Evolutionary conservation across 208 protist species (phyloP).

Genomic region (Trichomonas vaginalis): DNA sequence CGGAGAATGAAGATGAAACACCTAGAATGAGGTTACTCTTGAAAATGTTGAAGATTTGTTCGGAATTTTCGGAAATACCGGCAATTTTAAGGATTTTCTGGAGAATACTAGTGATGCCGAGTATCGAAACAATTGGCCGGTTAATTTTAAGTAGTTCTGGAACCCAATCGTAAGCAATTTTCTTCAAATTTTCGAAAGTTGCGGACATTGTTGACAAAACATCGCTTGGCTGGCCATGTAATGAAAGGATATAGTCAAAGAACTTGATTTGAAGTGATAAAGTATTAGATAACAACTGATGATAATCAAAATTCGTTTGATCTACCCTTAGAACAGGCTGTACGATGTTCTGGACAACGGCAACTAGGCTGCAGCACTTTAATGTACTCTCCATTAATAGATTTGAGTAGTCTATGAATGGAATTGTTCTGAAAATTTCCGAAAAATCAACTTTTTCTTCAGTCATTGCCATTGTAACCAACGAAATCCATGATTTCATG

Average conservation of each 20-base stretch:
- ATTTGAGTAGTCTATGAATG: neutral
- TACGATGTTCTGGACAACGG: neutral
- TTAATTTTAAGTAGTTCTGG: neutral
- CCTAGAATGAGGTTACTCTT: neutral
- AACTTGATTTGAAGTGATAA: neutral
- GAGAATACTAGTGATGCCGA: neutral
- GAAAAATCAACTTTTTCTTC: neutral
- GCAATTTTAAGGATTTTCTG: too few species aligned
- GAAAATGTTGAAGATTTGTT: too few species aligned
- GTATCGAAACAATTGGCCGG: neutral
- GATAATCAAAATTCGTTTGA: too few species aligned
- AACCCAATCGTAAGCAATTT: neutral
- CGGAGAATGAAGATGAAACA: neutral
- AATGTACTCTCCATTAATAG: neutral
- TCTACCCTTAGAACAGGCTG: too few species aligned
- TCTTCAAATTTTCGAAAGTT: neutral
- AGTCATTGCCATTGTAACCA: neutral
- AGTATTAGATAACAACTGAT: too few species aligned
- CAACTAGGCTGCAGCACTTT: neutral
- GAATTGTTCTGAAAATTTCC: neutral
- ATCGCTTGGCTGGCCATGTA: neutral
- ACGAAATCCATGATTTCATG: neutral
- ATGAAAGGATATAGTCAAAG: neutral
- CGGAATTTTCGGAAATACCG: too few species aligned
- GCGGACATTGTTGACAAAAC: neutral